Evolutionary conservation across 2,329 filamentous ascomycete genomes (phyloP).

Genomic region (Dothideomycetes sp.): DNA sequence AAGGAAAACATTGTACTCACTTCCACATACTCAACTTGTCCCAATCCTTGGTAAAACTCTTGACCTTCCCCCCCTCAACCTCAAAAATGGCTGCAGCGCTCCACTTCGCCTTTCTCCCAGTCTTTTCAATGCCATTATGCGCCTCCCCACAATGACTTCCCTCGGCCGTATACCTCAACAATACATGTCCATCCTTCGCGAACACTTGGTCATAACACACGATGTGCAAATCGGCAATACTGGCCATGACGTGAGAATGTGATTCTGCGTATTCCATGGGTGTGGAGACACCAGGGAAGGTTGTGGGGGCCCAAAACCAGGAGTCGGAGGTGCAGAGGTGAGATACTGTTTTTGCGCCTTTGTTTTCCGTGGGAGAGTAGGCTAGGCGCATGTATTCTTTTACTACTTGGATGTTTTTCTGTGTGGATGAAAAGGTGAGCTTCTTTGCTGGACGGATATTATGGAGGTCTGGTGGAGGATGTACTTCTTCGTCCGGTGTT

Average conservation of each 20-base stretch:
- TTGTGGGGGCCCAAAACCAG: slow-evolving; percentile 30
- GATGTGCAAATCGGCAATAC: slow-evolving; percentile 29
- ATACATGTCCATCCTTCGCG: slow-evolving; percentile 28
- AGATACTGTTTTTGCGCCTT: slow-evolving; percentile 25
- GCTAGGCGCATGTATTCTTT: slow-evolving; percentile 32
- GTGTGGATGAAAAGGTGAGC: neutral
- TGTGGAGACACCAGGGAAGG: slow-evolving; percentile 30
- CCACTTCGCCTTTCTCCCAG: slow-evolving; percentile 28
- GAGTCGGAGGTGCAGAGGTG: slow-evolving; percentile 28
- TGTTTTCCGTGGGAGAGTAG: slow-evolving; percentile 30
- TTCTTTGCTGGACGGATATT: neutral
- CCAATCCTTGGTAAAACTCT: slow-evolving; percentile 32
- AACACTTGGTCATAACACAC: slow-evolving; percentile 29
- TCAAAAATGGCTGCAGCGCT: slow-evolving; percentile 33
- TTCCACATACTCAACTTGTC: slow-evolving; percentile 19
- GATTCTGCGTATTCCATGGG: slow-evolving; percentile 31
- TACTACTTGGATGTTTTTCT: slow-evolving; percentile 26
- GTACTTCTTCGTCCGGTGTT: slow-evolving; percentile 17
- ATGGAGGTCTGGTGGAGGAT: neutral
- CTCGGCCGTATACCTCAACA: slow-evolving; percentile 30
- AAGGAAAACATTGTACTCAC: too few species aligned
- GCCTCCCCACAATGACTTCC: slow-evolving; percentile 29
- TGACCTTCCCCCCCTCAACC: slow-evolving; percentile 28
- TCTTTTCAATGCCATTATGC: slow-evolving; percentile 29
- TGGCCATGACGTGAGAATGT: slow-evolving; percentile 29